Evolutionary conservation across 306 rosid genomes (phyloP).

Genomic region (Cucurbita moschata): DNA sequence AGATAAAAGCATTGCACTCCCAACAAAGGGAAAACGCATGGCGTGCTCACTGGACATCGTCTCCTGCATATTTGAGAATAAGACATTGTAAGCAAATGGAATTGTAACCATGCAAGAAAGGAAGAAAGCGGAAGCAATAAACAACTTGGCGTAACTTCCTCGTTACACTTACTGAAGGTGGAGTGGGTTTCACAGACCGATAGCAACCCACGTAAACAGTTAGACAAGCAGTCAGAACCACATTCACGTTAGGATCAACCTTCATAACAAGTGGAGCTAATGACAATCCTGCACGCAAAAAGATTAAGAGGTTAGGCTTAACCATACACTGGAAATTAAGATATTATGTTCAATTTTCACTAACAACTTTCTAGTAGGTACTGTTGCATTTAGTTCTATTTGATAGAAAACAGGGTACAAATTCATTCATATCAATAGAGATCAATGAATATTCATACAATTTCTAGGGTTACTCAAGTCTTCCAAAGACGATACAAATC

Average conservation of each 20-base stretch:
- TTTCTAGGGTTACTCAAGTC: neutral
- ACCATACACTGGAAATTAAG: neutral
- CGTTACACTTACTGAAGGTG: slow-evolving; percentile 57
- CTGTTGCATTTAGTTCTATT: neutral
- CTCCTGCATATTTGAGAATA: slow-evolving; percentile 50
- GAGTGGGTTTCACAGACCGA: slow-evolving; percentile 94
- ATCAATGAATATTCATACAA: neutral
- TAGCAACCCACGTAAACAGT: slow-evolving; percentile 90
- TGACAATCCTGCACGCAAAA: slow-evolving; percentile 55
- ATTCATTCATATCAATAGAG: neutral
- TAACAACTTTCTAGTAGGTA: neutral
- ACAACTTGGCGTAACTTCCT: neutral
- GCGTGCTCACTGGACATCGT: slow-evolving; percentile 99
- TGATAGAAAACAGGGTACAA: neutral
- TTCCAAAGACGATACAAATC: neutral
- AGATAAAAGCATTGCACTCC: slow-evolving; percentile 95
- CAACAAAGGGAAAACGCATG: slow-evolving; percentile 98
- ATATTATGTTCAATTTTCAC: neutral
- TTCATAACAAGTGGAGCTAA: slow-evolving; percentile 86
- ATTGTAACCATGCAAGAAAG: neutral
- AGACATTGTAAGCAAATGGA: slow-evolving; percentile 4
- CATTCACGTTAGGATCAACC: slow-evolving; percentile 84
- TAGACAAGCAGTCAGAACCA: slow-evolving; percentile 72
- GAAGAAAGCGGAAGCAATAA: neutral
- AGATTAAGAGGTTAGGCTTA: neutral